A percentile compares a stretch with the other conserved stretches of the same genome.
phyloP scores from a whole-genome alignment of 1,284 basidiomycete genomes.

The Pseudozyma flocculosa region DNA sequence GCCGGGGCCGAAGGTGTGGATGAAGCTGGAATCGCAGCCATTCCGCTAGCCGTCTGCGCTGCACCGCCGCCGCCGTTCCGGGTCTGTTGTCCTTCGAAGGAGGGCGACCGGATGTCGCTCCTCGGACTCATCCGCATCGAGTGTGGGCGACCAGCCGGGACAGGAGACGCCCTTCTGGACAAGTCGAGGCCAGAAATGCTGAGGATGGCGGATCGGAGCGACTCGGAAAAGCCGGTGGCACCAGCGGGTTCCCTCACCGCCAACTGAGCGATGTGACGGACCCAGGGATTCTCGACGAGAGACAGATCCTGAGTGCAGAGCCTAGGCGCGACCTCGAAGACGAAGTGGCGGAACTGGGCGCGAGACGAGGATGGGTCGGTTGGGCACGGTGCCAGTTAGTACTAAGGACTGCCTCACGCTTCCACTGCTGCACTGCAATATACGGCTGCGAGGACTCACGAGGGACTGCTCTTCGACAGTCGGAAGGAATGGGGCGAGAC shows the following conservation, averaged over 20 bases:
- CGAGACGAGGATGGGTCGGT: no score
- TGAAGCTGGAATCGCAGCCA: conserved; percentile 1
- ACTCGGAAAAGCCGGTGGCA: conserved; percentile 25
- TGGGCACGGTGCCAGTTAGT: background rate
- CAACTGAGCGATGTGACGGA: conserved; percentile 24
- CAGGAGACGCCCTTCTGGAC: conserved; percentile 22
- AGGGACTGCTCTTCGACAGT: conserved; percentile 28
- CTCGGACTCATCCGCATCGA: no score
- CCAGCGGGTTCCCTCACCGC: conserved; percentile 21
- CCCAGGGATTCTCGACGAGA: conserved; percentile 27
- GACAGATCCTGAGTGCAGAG: conserved; percentile 23
- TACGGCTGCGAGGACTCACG: background rate
- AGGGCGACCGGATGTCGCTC: no score
- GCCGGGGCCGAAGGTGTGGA: conserved; percentile 1
- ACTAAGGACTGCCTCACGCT: background rate
- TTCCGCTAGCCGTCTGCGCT: background rate
- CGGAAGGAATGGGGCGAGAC: conserved; percentile 26
- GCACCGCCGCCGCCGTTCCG: no score
- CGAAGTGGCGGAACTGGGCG: conserved; percentile 21
- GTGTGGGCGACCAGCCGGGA: no score
- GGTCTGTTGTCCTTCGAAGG: no score
- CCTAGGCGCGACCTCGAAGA: conserved; percentile 28
- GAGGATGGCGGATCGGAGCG: conserved; percentile 23
- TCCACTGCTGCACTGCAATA: no score
- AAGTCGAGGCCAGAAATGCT: conserved; percentile 33